phyloP scores from a whole-genome alignment of 495 filamentous ascomycete genomes.

The Cairneyella variabilis region DNA sequence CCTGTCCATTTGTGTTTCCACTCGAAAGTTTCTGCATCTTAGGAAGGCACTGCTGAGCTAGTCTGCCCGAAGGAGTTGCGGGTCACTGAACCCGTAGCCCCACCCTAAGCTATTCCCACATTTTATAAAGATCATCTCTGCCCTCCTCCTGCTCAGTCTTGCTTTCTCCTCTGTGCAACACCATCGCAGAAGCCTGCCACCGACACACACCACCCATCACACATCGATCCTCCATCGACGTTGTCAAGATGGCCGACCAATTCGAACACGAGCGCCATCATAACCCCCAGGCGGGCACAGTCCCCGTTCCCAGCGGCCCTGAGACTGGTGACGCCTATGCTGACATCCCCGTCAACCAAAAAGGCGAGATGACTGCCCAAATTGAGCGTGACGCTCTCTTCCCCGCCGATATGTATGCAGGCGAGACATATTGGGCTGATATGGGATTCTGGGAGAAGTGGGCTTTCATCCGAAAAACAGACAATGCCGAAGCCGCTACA shows the following conservation, averaged over 20 bases:
- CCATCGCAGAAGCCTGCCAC: too few relatives aligned
- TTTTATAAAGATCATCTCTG: too few relatives aligned
- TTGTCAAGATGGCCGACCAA: constrained; percentile 11
- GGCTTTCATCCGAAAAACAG: constrained; percentile 66
- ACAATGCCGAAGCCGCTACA: constrained; percentile 56
- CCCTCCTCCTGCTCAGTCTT: too few relatives aligned
- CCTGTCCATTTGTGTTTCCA: too few relatives aligned
- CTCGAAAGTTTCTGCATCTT: too few relatives aligned
- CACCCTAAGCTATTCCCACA: too few relatives aligned
- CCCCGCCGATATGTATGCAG: constrained; percentile 78
- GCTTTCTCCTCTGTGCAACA: too few relatives aligned
- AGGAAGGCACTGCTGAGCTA: too few relatives aligned
- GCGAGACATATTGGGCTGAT: constrained; percentile 89
- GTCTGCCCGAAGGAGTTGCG: too few relatives aligned
- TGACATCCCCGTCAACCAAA: neutral
- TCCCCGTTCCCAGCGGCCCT: constrained; percentile 23
- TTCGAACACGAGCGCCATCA: constrained; percentile 18
- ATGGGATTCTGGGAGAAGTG: constrained; percentile 60
- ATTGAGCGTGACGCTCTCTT: constrained; percentile 26
- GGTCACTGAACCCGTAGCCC: too few relatives aligned
- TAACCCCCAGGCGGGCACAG: constrained; percentile 21
- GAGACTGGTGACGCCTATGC: constrained; percentile 24
- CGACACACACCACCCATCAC: too few relatives aligned
- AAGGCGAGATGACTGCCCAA: constrained; percentile 5
- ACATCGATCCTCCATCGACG: neutral